These are phyloP conservation scores for Neurospora crassa DNA, from an alignment of 2,329 filamentous ascomycete species.

Conservation along the genomic window DNA sequence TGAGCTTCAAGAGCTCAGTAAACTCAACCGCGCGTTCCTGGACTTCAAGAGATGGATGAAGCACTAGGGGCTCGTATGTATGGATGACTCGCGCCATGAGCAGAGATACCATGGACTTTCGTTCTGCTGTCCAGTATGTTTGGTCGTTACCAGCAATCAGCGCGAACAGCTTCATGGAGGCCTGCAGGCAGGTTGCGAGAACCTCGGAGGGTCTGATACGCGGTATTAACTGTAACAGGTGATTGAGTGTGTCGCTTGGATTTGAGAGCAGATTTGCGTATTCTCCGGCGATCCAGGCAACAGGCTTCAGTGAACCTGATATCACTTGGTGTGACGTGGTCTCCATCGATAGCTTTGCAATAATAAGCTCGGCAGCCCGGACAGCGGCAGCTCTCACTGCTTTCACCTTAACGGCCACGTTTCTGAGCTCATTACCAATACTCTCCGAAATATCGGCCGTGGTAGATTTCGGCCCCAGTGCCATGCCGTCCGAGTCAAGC, in stretches of 20 bases:
- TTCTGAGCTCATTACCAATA: constrained; percentile 80
- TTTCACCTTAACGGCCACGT: constrained; percentile 83
- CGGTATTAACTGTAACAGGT: constrained; percentile 59
- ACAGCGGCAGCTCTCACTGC: constrained; percentile 74
- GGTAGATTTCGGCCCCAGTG: background rate
- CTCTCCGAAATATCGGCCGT: constrained; percentile 47
- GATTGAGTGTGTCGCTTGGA: constrained; percentile 63
- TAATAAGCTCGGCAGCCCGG: constrained; percentile 69
- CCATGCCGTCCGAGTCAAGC: constrained; percentile 22
- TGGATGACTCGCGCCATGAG: constrained; percentile 75
- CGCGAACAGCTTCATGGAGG: constrained; percentile 77
- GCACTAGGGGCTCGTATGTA: constrained; percentile 66
- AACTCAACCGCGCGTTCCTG: constrained; percentile 93
- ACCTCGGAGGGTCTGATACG: constrained; percentile 50
- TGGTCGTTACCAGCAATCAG: constrained; percentile 56
- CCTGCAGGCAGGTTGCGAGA: constrained; percentile 73
- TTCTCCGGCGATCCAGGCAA: constrained; percentile 83
- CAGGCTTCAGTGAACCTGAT: constrained; percentile 61
- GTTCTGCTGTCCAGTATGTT: constrained; percentile 59
- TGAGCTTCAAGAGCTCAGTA: constrained; percentile 77
- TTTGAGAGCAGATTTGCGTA: constrained; percentile 64
- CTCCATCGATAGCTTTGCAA: constrained; percentile 46
- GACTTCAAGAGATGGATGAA: constrained; percentile 83
- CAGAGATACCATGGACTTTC: constrained; percentile 66
- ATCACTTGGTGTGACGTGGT: constrained; percentile 45